These are phyloP conservation scores for Aspergillus asperescens DNA, from an alignment of 495 filamentous ascomycete genomes.

Conservation along the genomic window DNA sequence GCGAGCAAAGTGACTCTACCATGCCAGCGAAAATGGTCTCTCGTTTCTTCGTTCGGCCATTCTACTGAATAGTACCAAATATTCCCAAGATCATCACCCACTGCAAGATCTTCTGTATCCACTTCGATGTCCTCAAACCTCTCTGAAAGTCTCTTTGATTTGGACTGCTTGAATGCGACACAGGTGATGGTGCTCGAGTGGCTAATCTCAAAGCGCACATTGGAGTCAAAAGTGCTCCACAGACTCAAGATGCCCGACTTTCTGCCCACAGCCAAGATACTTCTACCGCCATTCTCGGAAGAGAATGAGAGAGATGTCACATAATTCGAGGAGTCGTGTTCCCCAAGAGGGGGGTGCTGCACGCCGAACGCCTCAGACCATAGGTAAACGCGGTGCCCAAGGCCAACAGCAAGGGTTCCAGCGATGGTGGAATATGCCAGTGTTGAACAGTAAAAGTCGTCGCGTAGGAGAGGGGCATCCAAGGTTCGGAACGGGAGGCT, in stretches of 20 bases:
- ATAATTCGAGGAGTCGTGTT: slow-evolving; percentile 45
- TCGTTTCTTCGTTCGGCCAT: slow-evolving; percentile 56
- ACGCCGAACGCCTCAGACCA: slow-evolving; percentile 74
- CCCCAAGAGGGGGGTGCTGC: slow-evolving; percentile 39
- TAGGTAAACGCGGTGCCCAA: slow-evolving; percentile 75
- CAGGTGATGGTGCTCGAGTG: slow-evolving; percentile 71
- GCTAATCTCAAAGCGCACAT: slow-evolving; percentile 66
- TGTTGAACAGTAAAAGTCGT: slow-evolving; percentile 94
- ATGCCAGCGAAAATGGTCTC: slow-evolving; percentile 57
- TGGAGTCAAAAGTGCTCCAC: slow-evolving; percentile 54
- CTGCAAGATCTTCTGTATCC: slow-evolving; percentile 69
- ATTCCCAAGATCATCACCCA: slow-evolving; percentile 81
- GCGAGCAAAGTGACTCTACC: slow-evolving; percentile 73
- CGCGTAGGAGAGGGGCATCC: slow-evolving; percentile 79
- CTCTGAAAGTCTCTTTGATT: slow-evolving; percentile 38
- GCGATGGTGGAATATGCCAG: slow-evolving; percentile 74
- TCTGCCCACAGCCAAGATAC: slow-evolving; percentile 81
- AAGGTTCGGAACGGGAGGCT: slow-evolving; percentile 78
- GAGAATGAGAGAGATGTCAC: slow-evolving; percentile 88
- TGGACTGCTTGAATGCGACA: slow-evolving; percentile 59
- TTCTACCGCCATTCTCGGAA: slow-evolving; percentile 65
- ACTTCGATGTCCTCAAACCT: slow-evolving; percentile 28
- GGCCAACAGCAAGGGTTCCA: slow-evolving; percentile 76
- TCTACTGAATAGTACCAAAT: slow-evolving; percentile 88
- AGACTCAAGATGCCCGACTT: slow-evolving; percentile 60